Evolutionary conservation across 306 rosid species (phyloP).

Genomic region (Quercus agrifolia): DNA sequence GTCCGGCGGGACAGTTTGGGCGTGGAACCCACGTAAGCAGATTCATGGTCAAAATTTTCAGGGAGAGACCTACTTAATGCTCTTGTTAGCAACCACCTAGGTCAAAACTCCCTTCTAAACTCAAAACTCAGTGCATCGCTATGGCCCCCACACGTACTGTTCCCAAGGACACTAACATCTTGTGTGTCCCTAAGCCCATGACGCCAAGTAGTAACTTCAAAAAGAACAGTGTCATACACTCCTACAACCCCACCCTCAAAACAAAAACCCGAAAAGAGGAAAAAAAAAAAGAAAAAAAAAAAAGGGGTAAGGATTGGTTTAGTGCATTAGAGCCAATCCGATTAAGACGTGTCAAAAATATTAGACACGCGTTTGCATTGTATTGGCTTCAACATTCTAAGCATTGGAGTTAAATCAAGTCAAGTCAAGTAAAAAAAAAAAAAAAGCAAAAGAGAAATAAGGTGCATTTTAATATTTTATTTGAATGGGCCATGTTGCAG

Average conservation of each 20-base stretch:
- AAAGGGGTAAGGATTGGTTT: background rate
- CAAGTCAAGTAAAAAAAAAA: background rate
- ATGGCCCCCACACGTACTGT: background rate
- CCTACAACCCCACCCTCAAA: background rate
- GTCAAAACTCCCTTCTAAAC: slow-evolving; percentile 38
- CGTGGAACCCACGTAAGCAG: slow-evolving; percentile 33
- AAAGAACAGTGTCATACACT: background rate
- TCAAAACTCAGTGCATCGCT: too few relatives aligned
- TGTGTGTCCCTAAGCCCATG: too few relatives aligned
- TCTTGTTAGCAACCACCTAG: slow-evolving; percentile 27
- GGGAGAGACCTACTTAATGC: slow-evolving; percentile 11
- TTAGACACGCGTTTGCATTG: background rate
- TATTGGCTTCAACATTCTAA: too few relatives aligned
- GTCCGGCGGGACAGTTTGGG: slow-evolving; percentile 9
- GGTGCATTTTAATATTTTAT: slow-evolving; percentile 1
- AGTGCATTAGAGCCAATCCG: too few relatives aligned
- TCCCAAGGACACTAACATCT: background rate
- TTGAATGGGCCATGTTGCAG: background rate
- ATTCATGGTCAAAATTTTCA: slow-evolving; percentile 26
- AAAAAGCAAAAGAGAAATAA: background rate
- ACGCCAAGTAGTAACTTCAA: background rate
- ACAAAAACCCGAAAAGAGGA: background rate
- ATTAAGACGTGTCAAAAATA: background rate
- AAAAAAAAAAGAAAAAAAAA: background rate
- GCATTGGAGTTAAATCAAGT: too few relatives aligned